These are phyloP conservation scores for Ganoderma sinense DNA, from an alignment of 1,284 basidiomycete genomes.

Conservation along the genomic window DNA sequence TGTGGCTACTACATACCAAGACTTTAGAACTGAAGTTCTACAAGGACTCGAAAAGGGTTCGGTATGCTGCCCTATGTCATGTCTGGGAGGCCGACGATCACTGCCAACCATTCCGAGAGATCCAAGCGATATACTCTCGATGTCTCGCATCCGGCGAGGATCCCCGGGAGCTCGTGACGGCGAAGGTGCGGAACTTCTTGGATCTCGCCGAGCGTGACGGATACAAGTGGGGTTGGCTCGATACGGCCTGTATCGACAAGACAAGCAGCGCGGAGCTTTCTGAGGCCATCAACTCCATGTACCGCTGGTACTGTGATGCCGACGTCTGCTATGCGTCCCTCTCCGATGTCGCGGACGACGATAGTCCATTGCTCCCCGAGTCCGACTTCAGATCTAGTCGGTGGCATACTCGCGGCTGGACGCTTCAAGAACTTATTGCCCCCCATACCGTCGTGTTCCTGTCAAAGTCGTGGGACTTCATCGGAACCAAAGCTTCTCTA, in stretches of 20 bases:
- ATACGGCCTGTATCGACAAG: background rate
- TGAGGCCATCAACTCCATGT: background rate
- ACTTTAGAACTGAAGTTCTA: background rate
- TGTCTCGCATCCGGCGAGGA: background rate
- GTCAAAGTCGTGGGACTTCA: background rate
- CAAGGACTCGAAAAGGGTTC: background rate
- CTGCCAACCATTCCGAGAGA: background rate
- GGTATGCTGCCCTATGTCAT: background rate
- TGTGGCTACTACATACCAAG: background rate
- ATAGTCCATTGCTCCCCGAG: background rate
- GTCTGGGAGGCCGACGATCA: background rate
- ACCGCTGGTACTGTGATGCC: background rate
- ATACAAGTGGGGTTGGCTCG: background rate
- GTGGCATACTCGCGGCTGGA: background rate
- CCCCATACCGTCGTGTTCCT: background rate
- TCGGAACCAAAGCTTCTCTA: background rate
- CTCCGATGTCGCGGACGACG: background rate
- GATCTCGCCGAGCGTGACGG: background rate
- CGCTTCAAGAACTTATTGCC: background rate
- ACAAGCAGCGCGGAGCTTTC: background rate
- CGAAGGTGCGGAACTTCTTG: background rate
- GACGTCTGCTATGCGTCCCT: background rate
- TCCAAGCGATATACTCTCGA: background rate
- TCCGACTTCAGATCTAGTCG: background rate
- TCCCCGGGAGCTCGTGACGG: background rate